phyloP scores from a whole-genome alignment of 805 yeast species.

The Isabelozyma gotoi region DNA sequence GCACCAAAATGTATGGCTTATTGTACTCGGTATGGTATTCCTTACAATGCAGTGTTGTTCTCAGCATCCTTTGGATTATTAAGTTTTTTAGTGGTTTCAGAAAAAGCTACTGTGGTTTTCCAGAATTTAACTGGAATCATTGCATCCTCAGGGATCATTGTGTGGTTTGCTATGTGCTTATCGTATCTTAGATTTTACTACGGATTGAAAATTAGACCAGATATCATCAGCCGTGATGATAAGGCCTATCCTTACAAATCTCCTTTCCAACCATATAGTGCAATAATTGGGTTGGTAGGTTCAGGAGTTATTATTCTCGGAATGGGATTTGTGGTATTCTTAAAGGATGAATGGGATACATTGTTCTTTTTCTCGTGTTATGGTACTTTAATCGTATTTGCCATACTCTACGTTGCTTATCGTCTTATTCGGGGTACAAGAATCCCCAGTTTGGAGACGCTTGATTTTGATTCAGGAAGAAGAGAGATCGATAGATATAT shows the following conservation, averaged over 20 bases:
- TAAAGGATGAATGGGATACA: constrained; percentile 57
- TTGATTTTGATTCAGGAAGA: constrained; percentile 82
- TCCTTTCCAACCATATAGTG: constrained; percentile 68
- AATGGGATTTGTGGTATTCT: constrained; percentile 64
- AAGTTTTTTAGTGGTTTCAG: constrained; percentile 59
- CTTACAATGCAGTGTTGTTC: constrained; percentile 66
- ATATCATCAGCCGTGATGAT: constrained; percentile 62
- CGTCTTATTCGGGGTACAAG: constrained; percentile 61
- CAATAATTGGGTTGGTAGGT: constrained; percentile 60
- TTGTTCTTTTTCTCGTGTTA: constrained; percentile 65
- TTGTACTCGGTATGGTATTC: constrained; percentile 69
- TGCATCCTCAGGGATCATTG: constrained; percentile 73
- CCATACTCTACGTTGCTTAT: constrained; percentile 51
- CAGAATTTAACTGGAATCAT: constrained; percentile 66
- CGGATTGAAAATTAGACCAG: constrained; percentile 61
- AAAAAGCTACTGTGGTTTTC: constrained; percentile 60
- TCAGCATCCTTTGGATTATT: constrained; percentile 61
- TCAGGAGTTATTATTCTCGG: constrained; percentile 49
- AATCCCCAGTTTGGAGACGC: constrained; percentile 64
- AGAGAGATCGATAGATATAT: constrained; percentile 77
- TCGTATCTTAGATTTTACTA: constrained; percentile 63
- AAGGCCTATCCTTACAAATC: constrained; percentile 66
- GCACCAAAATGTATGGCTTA: constrained; percentile 61
- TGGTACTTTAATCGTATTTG: constrained; percentile 57
- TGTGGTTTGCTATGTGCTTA: constrained; percentile 75